Conservation (phyloP, 345 rosid genomes). For the Trapa incisa region DNA sequence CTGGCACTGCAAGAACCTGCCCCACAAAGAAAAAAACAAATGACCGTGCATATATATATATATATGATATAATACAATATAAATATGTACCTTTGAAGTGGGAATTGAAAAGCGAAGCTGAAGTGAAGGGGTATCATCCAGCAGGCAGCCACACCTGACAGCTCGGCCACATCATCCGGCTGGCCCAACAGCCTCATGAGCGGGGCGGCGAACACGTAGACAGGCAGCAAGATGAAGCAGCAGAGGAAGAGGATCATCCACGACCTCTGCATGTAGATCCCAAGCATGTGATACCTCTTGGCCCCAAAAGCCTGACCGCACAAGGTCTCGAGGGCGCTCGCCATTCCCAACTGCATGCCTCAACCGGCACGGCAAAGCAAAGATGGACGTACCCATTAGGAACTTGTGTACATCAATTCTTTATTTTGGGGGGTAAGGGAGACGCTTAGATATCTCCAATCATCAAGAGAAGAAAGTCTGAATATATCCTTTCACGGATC, state of each 20-base stretch:
- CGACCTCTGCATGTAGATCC: slow-evolving; percentile 44
- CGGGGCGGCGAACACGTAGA: slow-evolving; percentile 32
- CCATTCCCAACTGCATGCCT: slow-evolving; percentile 35
- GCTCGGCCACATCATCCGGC: slow-evolving; percentile 33
- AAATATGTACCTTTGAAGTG: slow-evolving; percentile 24
- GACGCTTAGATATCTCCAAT: no score
- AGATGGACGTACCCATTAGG: no score
- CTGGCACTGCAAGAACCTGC: slow-evolving; percentile 38
- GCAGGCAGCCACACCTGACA: slow-evolving; percentile 33
- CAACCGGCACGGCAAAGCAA: no score
- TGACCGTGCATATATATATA: no score
- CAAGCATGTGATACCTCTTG: slow-evolving; percentile 27
- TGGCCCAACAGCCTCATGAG: slow-evolving; percentile 44
- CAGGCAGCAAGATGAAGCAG: slow-evolving; percentile 32
- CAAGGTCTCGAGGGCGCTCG: slow-evolving; percentile 44
- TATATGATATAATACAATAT: no score
- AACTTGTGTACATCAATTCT: no score
- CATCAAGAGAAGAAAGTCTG: no score
- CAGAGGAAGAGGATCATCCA: slow-evolving; percentile 35
- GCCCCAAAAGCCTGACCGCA: slow-evolving; percentile 57
- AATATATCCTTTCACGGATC: no score
- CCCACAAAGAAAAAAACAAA: background rate
- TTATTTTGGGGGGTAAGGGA: no score
- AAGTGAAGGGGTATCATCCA: slow-evolving; percentile 51
- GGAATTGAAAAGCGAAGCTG: slow-evolving; percentile 47